A percentile compares a stretch with the other conserved stretches of the same genome.
Conservation (phyloP, 2,329 filamentous ascomycete species). For the Nakataea oryzae region DNA sequence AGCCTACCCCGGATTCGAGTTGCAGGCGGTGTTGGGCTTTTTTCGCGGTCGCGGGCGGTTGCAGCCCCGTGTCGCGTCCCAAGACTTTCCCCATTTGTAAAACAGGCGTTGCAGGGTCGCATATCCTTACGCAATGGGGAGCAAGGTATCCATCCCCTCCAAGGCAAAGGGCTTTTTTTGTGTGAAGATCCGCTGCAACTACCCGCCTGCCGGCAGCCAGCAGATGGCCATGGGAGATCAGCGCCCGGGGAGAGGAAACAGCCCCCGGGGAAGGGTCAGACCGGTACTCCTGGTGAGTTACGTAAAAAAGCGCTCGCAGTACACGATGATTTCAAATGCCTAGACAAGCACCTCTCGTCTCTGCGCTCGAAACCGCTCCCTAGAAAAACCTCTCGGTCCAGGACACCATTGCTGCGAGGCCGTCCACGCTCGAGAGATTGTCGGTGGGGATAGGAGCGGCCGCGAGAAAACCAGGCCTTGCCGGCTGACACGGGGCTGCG, state of each 20-base stretch:
- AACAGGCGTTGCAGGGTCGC: background rate
- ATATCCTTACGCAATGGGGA: background rate
- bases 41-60: no score
- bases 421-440: no score
- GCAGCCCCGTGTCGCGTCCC: slow-evolving; percentile 3
- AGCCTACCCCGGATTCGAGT: background rate
- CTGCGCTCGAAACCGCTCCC: background rate
- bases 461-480: background rate
- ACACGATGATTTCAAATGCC: background rate
- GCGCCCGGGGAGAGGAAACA: background rate
- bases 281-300: background rate
- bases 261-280: background rate
- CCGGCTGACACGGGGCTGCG: background rate
- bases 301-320: background rate
- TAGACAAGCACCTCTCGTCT: background rate
- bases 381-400: background rate
- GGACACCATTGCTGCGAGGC: background rate
- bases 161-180: background rate
- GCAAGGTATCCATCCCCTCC: background rate
- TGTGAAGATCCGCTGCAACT: slow-evolving; percentile 1
- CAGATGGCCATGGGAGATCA: background rate
- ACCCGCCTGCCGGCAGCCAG: slow-evolving; percentile 1
- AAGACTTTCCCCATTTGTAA: background rate
- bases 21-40: background rate
- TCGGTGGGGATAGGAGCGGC: background rate